phyloP scores from a whole-genome alignment of 768 basidiomycete genomes.

The Lentinula sp. region DNA sequence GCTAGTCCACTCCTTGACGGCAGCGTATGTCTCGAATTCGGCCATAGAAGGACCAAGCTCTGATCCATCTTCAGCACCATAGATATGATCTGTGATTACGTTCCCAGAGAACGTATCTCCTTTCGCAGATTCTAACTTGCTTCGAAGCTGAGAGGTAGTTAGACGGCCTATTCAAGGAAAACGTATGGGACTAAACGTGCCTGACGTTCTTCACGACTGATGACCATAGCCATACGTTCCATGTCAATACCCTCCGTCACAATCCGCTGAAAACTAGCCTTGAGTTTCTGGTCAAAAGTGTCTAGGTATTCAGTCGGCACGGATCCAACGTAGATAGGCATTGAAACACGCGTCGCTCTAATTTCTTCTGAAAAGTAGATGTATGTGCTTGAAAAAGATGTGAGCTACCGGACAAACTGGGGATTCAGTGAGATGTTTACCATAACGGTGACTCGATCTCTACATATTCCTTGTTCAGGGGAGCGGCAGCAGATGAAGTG shows the following conservation, averaged over 20 bases:
- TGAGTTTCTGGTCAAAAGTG: constrained; percentile 63
- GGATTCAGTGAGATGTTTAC: constrained; percentile 30
- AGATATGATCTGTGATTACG: constrained; percentile 81
- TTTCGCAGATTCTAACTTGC: constrained; percentile 76
- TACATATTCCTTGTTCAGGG: constrained; percentile 85
- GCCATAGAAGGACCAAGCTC: constrained; percentile 70
- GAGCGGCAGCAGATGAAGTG: constrained; percentile 77
- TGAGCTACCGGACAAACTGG: constrained; percentile 1
- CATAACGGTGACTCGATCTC: constrained; percentile 89
- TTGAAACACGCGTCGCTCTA: constrained; percentile 62
- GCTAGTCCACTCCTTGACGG: constrained; percentile 65
- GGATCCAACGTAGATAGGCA: constrained; percentile 77
- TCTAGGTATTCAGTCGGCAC: constrained; percentile 78
- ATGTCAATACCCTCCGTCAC: constrained; percentile 79
- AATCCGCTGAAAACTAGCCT: constrained; percentile 62
- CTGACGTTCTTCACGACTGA: constrained; percentile 86
- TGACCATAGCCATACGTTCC: constrained; percentile 80
- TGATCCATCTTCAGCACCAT: constrained; percentile 77
- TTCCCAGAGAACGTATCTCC: constrained; percentile 73
- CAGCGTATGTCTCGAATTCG: constrained; percentile 67
- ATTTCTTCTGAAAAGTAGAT: constrained; percentile 81
- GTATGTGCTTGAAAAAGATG: constrained; percentile 49
- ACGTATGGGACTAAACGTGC: constrained; percentile 25
- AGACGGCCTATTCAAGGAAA: not conserved
- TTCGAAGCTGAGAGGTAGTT: constrained; percentile 53